phyloP scores from a whole-genome alignment of 2,329 filamentous ascomycete genomes.

The Ilyonectria mors-panacis region DNA sequence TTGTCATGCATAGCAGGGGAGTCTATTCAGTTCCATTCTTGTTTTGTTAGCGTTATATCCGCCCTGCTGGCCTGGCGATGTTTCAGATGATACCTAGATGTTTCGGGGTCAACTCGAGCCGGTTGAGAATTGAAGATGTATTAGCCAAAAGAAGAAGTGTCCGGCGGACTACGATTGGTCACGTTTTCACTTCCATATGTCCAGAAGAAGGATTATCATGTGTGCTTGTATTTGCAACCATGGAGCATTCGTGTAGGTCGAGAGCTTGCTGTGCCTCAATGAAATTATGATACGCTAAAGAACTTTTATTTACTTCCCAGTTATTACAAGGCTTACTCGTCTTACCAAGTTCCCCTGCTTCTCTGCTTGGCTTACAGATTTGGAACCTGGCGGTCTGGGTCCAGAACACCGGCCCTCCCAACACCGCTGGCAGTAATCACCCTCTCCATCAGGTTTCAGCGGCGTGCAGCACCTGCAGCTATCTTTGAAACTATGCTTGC shows the following conservation, averaged over 20 bases:
- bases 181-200: not conserved
- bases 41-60: slow-evolving; percentile 31
- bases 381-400: slow-evolving; percentile 32
- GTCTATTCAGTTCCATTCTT: slow-evolving; percentile 34
- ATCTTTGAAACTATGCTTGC: slow-evolving; percentile 37
- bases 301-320: not conserved
- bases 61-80: slow-evolving; percentile 32
- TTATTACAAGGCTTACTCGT: not conserved
- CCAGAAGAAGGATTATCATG: too few species aligned
- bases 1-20: slow-evolving; percentile 44
- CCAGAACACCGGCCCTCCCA: slow-evolving; percentile 43
- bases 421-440: slow-evolving; percentile 44
- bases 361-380: slow-evolving; percentile 9
- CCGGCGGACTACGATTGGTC: not conserved
- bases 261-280: too few species aligned
- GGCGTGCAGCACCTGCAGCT: slow-evolving; percentile 36
- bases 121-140: slow-evolving; percentile 30
- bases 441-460: slow-evolving; percentile 26
- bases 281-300: not conserved
- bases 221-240: too few species aligned
- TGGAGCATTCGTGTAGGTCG: too few species aligned
- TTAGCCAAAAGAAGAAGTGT: not conserved
- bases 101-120: slow-evolving; percentile 26
- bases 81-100: slow-evolving; percentile 33
- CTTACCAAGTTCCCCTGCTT: not conserved